phyloP scores from a whole-genome alignment of 2,329 filamentous ascomycete genomes.

The Calonectria multiphialidica region DNA sequence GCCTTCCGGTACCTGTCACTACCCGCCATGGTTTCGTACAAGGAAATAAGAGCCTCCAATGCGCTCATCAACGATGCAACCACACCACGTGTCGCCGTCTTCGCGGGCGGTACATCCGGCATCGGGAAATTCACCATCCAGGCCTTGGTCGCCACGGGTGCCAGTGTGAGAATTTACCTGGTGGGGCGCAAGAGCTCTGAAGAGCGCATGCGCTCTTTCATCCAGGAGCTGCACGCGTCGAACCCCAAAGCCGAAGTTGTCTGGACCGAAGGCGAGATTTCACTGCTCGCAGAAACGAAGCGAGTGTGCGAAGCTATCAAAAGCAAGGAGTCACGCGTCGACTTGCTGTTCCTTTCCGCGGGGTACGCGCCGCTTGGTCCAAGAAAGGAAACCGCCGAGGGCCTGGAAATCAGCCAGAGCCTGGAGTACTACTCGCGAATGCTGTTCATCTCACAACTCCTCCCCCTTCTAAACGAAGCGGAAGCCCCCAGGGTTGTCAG shows the following conservation, averaged over 20 bases:
- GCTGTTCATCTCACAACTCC: constrained; percentile 52
- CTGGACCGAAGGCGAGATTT: constrained; percentile 57
- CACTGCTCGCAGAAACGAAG: constrained; percentile 56
- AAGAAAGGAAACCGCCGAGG: constrained; percentile 55
- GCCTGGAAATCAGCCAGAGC: constrained; percentile 54
- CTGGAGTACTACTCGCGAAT: constrained; percentile 59
- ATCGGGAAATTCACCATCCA: constrained; percentile 56
- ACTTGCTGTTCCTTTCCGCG: constrained; percentile 58
- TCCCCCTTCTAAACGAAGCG: constrained; percentile 51
- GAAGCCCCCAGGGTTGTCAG: constrained; percentile 43
- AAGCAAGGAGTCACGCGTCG: constrained; percentile 51
- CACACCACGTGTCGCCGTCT: constrained; percentile 54
- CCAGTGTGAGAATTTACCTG: constrained; percentile 54
- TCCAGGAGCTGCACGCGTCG: constrained; percentile 49
- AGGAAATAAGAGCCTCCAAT: constrained; percentile 53
- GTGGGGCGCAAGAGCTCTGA: constrained; percentile 54
- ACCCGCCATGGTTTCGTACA: constrained; percentile 46
- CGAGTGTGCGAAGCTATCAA: constrained; percentile 54
- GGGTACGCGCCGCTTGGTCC: constrained; percentile 58
- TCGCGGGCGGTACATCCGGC: constrained; percentile 60
- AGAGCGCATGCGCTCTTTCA: constrained; percentile 46
- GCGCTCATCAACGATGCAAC: constrained; percentile 52
- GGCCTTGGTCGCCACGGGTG: constrained; percentile 51
- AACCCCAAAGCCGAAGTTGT: constrained; percentile 56
- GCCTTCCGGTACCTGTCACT: neutral